Evolutionary conservation across 225 moss, liverwort and hornwort species (phyloP), one percentile per base, ranked within the genome.

Genomic region (Bryum argenteum): DNA sequence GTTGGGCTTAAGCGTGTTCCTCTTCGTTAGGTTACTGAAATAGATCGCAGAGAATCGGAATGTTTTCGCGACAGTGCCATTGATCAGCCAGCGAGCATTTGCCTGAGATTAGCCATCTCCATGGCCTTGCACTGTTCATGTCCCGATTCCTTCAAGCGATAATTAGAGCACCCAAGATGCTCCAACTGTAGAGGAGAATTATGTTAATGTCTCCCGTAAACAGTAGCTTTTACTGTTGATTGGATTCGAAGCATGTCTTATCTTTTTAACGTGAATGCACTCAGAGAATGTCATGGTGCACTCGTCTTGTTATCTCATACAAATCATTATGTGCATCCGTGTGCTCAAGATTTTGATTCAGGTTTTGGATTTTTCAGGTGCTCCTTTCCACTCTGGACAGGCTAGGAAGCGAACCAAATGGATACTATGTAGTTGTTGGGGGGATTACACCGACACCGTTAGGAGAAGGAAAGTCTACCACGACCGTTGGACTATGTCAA

Each of bases 381-480:
- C 88, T 97, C 59, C 80, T 97, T 62, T 81, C 94, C 59, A 78
- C 83, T 43, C 78, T 86, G 55, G 86, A 88, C 41, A 82, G 94
- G 52, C 64, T 92, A 21, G 77, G 55, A 77, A 66, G 71, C 60
- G 78, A 89, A 14, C 81, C 83, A 23, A 86, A 92, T 84, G 97
- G 97, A 11, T 94, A 89, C 76, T 97, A 97, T 65, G 89, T 97
- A 5, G 97, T 97, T 38, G 97, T 97, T 61, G 97, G 97, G 69
- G 97, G 97, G 20, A 92, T 97, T 61, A 97, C 97, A 58, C 97
- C 97, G 1, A 97, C 97, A 24, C 97, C 97, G 20, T 77, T 97
- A 17, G 97, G 97, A 48, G 97, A 97, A 75, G 97, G 97, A 11
- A 97, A 97, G 78, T 97, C 97, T 7, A 97, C 97, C 18, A 97